Evolutionary conservation across 495 filamentous ascomycete species (phyloP).

Genomic region (Aspergillus saccharolyticus): DNA sequence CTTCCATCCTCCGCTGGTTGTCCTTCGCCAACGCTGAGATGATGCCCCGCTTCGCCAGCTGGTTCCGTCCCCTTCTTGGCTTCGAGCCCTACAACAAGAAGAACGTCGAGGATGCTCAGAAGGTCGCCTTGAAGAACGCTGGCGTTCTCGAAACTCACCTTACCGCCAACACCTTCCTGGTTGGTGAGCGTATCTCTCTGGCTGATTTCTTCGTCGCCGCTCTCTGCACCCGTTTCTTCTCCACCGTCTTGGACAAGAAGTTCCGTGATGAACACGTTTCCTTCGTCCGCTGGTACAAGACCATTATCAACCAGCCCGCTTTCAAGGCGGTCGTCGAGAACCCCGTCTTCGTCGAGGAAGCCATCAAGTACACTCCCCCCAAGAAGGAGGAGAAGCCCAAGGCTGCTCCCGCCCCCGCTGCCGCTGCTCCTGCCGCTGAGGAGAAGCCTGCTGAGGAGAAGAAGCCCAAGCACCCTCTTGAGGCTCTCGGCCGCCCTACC

Average conservation of each 20-base stretch:
- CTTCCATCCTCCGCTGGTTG: slow-evolving; percentile 96
- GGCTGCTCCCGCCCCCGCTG: slow-evolving; percentile 50
- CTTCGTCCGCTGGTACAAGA: slow-evolving; percentile 88
- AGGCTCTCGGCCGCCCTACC: slow-evolving; percentile 73
- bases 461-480: slow-evolving; percentile 95
- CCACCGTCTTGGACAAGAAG: slow-evolving; percentile 83
- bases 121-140: slow-evolving; percentile 60
- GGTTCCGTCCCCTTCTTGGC: slow-evolving; percentile 87
- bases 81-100: slow-evolving; percentile 94
- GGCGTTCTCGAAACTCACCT: slow-evolving; percentile 80
- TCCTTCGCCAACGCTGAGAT: slow-evolving; percentile 87
- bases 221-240: slow-evolving; percentile 77
- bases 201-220: slow-evolving; percentile 82
- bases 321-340: slow-evolving; percentile 74
- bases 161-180: slow-evolving; percentile 89
- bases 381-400: slow-evolving; percentile 80
- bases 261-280: slow-evolving; percentile 77
- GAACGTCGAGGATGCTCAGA: slow-evolving; percentile 72
- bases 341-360: slow-evolving; percentile 74
- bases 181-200: slow-evolving; percentile 93
- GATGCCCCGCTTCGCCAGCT: slow-evolving; percentile 65
- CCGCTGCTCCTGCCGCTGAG: slow-evolving; percentile 55
- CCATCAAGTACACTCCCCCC: slow-evolving; percentile 79
- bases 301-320: slow-evolving; percentile 83
- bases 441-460: slow-evolving; percentile 66